A percentile compares a stretch with the other conserved stretches of the same genome.
Conservation (phyloP, 2,329 filamentous ascomycete genomes). For the Penicillium sp. region DNA sequence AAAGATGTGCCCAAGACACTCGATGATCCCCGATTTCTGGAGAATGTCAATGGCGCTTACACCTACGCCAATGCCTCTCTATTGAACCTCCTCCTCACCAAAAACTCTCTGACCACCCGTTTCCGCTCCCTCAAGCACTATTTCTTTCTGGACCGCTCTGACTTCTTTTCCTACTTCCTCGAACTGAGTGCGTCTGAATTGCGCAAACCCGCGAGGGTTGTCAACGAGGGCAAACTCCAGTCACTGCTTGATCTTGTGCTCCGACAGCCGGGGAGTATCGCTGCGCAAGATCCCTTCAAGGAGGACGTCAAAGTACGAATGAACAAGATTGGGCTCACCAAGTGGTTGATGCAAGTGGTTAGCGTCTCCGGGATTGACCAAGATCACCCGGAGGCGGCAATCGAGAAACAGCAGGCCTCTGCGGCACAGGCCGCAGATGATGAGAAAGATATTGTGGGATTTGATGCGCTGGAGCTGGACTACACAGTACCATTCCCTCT, state of each 20-base stretch:
- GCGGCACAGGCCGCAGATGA: constrained; percentile 66
- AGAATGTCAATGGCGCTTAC: constrained; percentile 95
- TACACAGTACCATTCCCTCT: constrained; percentile 94
- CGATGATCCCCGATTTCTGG: constrained; percentile 86
- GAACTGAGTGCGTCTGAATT: constrained; percentile 88
- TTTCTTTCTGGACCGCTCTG: constrained; percentile 96
- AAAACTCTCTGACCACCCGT: constrained; percentile 83
- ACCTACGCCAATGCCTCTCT: constrained; percentile 93
- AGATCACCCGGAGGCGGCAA: constrained; percentile 62
- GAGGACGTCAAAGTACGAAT: constrained; percentile 97
- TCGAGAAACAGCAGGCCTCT: constrained; percentile 73
- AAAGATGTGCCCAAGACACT: constrained; percentile 89
- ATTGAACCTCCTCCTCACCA: constrained; percentile 85
- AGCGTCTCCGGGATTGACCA: constrained; percentile 95
- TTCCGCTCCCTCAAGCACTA: constrained; percentile 95
- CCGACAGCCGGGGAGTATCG: constrained; percentile 92
- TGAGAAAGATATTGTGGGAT: constrained; percentile 82
- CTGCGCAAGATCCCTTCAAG: constrained; percentile 93
- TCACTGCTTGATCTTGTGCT: constrained; percentile 93
- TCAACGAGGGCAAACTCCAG: constrained; percentile 92
- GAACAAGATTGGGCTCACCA: constrained; percentile 90
- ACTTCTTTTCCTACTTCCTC: constrained; percentile 98
- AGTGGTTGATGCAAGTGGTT: constrained; percentile 92
- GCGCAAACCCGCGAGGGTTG: constrained; percentile 80
- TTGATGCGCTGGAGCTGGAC: constrained; percentile 90